Evolutionary conservation across 805 yeast species (phyloP), one percentile per base, ranked within the genome.

Genomic region (Yarrowia porcina): DNA sequence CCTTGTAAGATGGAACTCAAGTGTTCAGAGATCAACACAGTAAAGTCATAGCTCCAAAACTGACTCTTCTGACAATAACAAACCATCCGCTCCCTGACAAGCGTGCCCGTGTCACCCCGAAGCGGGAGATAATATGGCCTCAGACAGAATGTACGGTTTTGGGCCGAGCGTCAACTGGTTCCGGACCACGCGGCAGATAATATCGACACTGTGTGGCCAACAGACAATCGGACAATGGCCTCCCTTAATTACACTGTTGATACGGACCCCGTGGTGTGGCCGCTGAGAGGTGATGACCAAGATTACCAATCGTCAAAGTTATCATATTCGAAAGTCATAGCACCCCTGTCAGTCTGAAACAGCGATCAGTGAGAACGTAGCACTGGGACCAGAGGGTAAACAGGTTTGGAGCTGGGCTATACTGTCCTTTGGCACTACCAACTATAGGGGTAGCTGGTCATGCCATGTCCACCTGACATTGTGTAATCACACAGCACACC

Each of bases 341-440:
- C 47, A 25, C 49, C 50, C 50, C 50, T 45, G 50, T 45, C 50
- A 12, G 35, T 17, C 50, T 45, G 50, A 45, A 45, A 45, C 49
- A 42, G 30, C 8, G 42, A 38, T 20, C 42, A 38, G 42, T 9
- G 25, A 13, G 12, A 10, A 1, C 8, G 8, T 25, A 25, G 28
- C 28, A 25, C n/a, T 32, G 35, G 11, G n/a, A 12, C 5, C 35
- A 32, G 13, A 32, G 2, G 35, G 35, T 10, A 33, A 6, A 33
- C 17, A 17, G 17, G 36, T 15, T 30, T 3, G 7, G 33, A 8
- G 33, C 33, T 30, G 33, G n/a, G n/a, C n/a, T 30, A 30, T 11
- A 30, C 33, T 30, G 33, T 36, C 20, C n/a, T n/a, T n/a, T n/a
- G n/a, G n/a, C n/a, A n/a, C n/a, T n/a, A n/a, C n/a, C n/a, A n/a